phyloP scores from a whole-genome alignment of 73 alveolate genomes.

The Tetrahymena borealis region DNA sequence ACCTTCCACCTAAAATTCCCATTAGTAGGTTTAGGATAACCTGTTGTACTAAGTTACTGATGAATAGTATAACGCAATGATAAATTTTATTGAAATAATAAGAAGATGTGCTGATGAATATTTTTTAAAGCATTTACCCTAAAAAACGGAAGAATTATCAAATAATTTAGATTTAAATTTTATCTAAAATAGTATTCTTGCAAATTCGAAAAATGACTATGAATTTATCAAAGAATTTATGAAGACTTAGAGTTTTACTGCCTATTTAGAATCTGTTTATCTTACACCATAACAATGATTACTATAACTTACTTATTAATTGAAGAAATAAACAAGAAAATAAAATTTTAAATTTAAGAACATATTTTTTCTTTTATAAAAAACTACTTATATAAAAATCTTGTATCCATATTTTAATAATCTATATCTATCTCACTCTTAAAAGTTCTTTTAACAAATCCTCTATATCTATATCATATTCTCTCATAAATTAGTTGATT shows the following conservation, averaged over 20 bases:
- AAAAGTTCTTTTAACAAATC: too few species aligned
- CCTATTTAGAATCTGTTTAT: not conserved
- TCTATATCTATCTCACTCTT: too few species aligned
- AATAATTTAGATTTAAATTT: not conserved
- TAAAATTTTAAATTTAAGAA: not conserved
- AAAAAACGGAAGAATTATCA: not conserved
- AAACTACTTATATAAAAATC: too few species aligned
- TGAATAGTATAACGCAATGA: not conserved
- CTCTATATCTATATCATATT: too few species aligned
- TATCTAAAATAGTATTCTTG: not conserved
- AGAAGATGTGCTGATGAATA: not conserved
- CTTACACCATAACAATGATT: too few species aligned
- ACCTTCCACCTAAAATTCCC: not conserved
- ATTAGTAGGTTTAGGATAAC: not conserved
- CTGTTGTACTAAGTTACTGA: not conserved
- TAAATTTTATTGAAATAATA: not conserved
- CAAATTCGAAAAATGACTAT: not conserved
- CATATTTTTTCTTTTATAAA: too few species aligned
- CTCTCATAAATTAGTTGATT: too few species aligned
- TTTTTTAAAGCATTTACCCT: not conserved
- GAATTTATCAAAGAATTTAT: not conserved
- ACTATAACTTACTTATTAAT: too few species aligned
- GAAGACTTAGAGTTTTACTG: not conserved
- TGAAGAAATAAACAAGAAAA: not conserved
- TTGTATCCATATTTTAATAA: too few species aligned